Evolutionary conservation across 768 basidiomycete species (phyloP).

Genomic region (Coprinopsis sp.): DNA sequence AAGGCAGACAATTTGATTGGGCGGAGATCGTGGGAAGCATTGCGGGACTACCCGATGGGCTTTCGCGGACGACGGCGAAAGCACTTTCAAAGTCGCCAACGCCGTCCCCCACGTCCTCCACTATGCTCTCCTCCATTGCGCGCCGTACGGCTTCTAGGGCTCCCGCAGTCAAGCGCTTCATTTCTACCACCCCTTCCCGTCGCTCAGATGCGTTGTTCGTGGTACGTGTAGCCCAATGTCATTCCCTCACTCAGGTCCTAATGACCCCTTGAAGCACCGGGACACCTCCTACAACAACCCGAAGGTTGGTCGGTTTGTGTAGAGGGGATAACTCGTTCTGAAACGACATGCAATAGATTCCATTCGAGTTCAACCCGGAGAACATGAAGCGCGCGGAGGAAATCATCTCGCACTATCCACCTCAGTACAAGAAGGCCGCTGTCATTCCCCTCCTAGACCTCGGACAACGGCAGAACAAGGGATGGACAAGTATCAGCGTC

Average conservation of each 20-base stretch:
- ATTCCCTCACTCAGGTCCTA: slow-evolving; percentile 11
- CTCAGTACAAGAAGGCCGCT: slow-evolving; percentile 98
- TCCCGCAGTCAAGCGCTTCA: slow-evolving; percentile 21
- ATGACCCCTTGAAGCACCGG: slow-evolving; percentile 62
- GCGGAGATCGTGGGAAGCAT: no score
- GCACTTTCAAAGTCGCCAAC: slow-evolving; percentile 7
- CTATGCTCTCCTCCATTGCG: slow-evolving; percentile 32
- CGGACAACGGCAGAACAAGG: slow-evolving; percentile 95
- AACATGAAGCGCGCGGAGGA: slow-evolving; percentile 84
- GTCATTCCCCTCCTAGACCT: slow-evolving; percentile 95
- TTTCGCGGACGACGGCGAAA: slow-evolving; percentile 13
- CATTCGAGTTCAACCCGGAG: slow-evolving; percentile 78
- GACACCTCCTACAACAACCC: slow-evolving; percentile 95
- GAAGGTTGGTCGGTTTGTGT: slow-evolving; percentile 41
- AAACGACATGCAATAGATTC: slow-evolving; percentile 51
- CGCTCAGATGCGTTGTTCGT: slow-evolving; percentile 84
- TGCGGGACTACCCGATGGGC: slow-evolving; percentile 10
- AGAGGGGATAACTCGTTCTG: slow-evolving; percentile 4
- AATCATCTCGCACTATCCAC: slow-evolving; percentile 90
- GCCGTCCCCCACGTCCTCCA: slow-evolving; percentile 6
- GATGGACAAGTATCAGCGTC: slow-evolving; percentile 96
- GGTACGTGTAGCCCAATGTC: slow-evolving; percentile 42
- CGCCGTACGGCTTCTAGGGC: slow-evolving; percentile 24
- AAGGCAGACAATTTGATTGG: no score
- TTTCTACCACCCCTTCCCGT: slow-evolving; percentile 42